Base-by-base conservation (phyloP, 805 yeast genomes). In the Suhomyces faveliae region DNA sequence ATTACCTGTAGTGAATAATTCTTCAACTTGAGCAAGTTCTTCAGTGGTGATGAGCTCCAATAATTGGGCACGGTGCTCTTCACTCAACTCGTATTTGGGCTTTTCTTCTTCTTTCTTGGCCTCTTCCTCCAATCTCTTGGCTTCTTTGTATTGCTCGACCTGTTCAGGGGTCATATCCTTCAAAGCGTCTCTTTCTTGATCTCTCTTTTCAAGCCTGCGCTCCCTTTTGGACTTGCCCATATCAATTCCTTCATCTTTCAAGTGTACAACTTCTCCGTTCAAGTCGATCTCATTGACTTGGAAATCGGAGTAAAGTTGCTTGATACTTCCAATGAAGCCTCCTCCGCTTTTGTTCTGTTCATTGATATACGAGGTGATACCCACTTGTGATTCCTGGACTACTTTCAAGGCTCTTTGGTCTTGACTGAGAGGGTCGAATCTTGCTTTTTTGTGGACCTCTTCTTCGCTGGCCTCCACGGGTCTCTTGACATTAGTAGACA, bases 301-400 rank as follows among this genome's bases (percentile, higher is more conserved):
- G 63, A 94, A 94, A 63, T 94, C 99, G 10, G 96, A 85, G 67
- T 90, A 91, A 51, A 97, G 74, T 61, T 88, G 96, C 65, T 94
- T 94, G 57, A 94, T 73, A 11, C 78, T 76, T 2, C 98, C 99
- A 13, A 65, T 63, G 53, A 94, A 89, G 3, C 97, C 96, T 2
- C 60, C 60, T 30, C 61, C 49, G 21, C 48, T 49, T 8, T 73
- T 65, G 21, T 73, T 57, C 4, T 70, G 75, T 2, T 73, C 62
- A 42, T 81, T 80, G 29, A 89, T 67, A 57, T 71, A 91, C 44
- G 80, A 80, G 1, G 89, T 83, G 53, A 94, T 92, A 5, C 99
- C 99, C 8, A 94, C 99, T 63, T 90, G 95, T 2, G 54, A 30
- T 61, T 91, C 97, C 45, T 75, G 77, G 42, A 86, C 77, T 8